A percentile compares a stretch with the other conserved stretches of the same genome.
phyloP scores from a whole-genome alignment of 768 basidiomycete species.

The Serendipita vermifera region DNA sequence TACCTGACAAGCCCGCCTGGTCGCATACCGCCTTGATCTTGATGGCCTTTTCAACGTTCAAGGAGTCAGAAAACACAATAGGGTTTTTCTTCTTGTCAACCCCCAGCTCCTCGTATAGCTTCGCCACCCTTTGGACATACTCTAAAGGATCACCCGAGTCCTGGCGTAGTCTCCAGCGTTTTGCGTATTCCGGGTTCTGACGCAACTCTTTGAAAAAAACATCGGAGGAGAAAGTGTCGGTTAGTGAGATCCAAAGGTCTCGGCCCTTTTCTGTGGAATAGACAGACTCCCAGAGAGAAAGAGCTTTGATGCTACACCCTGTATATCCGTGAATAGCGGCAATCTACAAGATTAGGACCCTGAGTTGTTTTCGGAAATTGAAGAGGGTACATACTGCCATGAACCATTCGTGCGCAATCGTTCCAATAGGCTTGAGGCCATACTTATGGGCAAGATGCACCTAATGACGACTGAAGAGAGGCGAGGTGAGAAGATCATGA shows the following conservation, averaged over 20 bases:
- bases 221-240: constrained; percentile 86
- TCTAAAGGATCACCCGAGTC: constrained; percentile 83
- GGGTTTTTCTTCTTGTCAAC: constrained; percentile 51
- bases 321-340: constrained; percentile 79
- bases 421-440: constrained; percentile 53
- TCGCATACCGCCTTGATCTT: constrained; percentile 57
- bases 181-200: constrained; percentile 38
- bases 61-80: constrained; percentile 74
- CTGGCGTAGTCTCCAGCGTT: constrained; percentile 74
- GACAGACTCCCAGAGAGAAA: constrained; percentile 78
- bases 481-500: neutral
- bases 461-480: constrained; percentile 27
- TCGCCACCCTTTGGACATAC: constrained; percentile 65
- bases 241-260: constrained; percentile 55
- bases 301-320: constrained; percentile 52
- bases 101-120: constrained; percentile 55
- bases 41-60: constrained; percentile 59
- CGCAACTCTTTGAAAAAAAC: constrained; percentile 49
- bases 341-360: constrained; percentile 32
- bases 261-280: constrained; percentile 35
- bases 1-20: constrained; percentile 57
- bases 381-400: constrained; percentile 52
- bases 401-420: constrained; percentile 86
- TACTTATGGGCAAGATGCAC: constrained; percentile 75
- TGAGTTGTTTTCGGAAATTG: constrained; percentile 4